phyloP scores from a whole-genome alignment of 306 rosid species.

The Cicer pinnatifidum region DNA sequence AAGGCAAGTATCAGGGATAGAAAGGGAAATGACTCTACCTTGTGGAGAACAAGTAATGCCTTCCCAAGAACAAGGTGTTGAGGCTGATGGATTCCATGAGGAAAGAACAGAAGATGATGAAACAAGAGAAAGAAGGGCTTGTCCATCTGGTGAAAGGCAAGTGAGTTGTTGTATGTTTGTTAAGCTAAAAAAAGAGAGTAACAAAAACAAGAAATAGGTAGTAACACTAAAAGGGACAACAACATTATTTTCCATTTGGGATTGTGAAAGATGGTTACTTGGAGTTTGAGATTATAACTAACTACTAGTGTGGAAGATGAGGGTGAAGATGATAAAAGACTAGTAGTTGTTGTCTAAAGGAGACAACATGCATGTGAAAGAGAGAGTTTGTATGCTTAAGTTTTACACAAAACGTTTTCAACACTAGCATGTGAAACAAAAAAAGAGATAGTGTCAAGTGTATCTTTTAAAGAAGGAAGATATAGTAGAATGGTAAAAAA shows the following conservation, averaged over 20 bases:
- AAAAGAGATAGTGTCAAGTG: constrained; percentile 46
- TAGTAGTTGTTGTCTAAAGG: constrained; percentile 48
- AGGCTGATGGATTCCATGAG: constrained; percentile 82
- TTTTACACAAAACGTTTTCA: constrained; percentile 66
- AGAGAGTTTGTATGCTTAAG: constrained; percentile 60
- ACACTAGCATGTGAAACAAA: constrained; percentile 69
- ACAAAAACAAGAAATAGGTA: constrained; percentile 48
- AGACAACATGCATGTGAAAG: constrained; percentile 74
- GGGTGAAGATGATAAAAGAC: constrained; percentile 41
- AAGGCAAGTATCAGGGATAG: constrained; percentile 76
- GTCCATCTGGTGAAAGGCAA: constrained; percentile 82
- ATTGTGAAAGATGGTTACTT: constrained; percentile 39
- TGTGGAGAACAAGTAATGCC: constrained; percentile 90
- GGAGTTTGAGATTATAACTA: constrained; percentile 35
- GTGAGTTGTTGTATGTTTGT: constrained; percentile 48
- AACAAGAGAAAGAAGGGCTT: constrained; percentile 80
- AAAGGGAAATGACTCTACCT: constrained; percentile 79
- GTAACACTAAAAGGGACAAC: constrained; percentile 33
- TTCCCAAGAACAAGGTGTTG: constrained; percentile 90
- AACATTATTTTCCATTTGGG: constrained; percentile 51
- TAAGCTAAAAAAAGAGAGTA: constrained; percentile 46
- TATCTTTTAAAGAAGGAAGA: constrained; percentile 49
- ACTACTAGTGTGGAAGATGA: constrained; percentile 36
- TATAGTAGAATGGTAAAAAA: constrained; percentile 37
- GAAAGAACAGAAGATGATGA: constrained; percentile 70